These are phyloP conservation scores for Boletus sp. DNA, from an alignment of 1,284 basidiomycete species.

Conservation along the genomic window DNA sequence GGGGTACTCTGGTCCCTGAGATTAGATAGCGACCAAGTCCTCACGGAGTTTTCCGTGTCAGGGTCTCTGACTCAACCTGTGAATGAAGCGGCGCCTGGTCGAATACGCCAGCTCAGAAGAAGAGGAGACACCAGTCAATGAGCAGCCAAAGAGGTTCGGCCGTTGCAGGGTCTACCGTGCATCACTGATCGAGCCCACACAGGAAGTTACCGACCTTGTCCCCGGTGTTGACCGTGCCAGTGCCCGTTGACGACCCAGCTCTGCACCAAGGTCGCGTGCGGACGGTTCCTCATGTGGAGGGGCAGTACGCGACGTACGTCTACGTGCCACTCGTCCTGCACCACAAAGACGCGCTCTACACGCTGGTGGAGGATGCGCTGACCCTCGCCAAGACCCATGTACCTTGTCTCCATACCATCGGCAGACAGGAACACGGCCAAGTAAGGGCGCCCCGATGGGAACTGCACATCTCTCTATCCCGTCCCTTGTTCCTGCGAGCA, in stretches of 20 bases:
- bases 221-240: slow-evolving; percentile 41
- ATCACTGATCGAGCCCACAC: slow-evolving; percentile 13
- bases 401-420: slow-evolving; percentile 47
- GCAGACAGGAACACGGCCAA: slow-evolving; percentile 19
- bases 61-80: neutral
- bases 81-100: slow-evolving; percentile 31
- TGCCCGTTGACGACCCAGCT: slow-evolving; percentile 60
- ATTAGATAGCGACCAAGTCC: slow-evolving; percentile 6
- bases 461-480: slow-evolving; percentile 72
- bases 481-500: slow-evolving; percentile 71
- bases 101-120: slow-evolving; percentile 35
- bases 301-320: slow-evolving; percentile 74
- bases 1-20: neutral
- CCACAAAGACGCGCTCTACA: slow-evolving; percentile 39
- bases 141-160: slow-evolving; percentile 19
- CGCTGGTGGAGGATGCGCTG: slow-evolving; percentile 49
- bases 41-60: slow-evolving; percentile 19
- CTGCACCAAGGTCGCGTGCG: slow-evolving; percentile 77
- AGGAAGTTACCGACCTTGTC: slow-evolving; percentile 63
- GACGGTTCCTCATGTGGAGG: slow-evolving; percentile 71
- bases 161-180: neutral
- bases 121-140: neutral
- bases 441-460: slow-evolving; percentile 29
- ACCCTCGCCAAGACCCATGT: slow-evolving; percentile 40
- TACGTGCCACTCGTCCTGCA: slow-evolving; percentile 59